Evolutionary conservation across 495 filamentous ascomycete genomes (phyloP), one percentile per base, ranked within the genome.

Genomic region (Aspergillus sparsus): DNA sequence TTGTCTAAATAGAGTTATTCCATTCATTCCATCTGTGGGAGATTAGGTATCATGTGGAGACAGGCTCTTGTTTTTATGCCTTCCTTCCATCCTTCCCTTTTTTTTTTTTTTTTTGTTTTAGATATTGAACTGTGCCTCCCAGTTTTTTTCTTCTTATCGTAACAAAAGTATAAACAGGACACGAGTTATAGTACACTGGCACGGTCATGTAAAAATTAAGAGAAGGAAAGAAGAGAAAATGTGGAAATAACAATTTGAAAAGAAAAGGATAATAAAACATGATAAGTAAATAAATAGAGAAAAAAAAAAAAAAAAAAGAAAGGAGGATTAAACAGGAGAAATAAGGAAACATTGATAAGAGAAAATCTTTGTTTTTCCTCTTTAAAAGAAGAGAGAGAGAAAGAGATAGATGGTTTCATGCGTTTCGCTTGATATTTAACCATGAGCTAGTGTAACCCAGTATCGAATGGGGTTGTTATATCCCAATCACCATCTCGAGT

Each of bases 181-280:
- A 50, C 44, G 36, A 50, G 52, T 13, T 67, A 67, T 64, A 62
- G 32, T 64, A 67, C 59, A 67, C 39, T n/a, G 13, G 36, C 47
- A 52, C 27, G 52, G n/a, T 36, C 33, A 39, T 49, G 49, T 55
- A 52, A 46, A 42, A 49, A 27, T 27, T 45, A 33, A 37, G 45
- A 35, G 27, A 49, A 49, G 18, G 27, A 16, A 39, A 46, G 39
- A 47, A 42, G 31, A 44, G 35, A 55, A 37, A 41, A 56, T 21
- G 39, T 16, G 55, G 44, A 57, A 55, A 58, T 41, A 53, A 42
- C 13, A 18, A 39, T 41, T 18, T 62, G 33, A 44, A 45, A 39
- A 6, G 42, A 37, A 42, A 35, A 55, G 35, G 49, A 63, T 31
- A 41, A 31, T 37, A 36, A 46, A 36, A n/a, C 13, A 46, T 9